Evolutionary conservation across 768 basidiomycete genomes (phyloP).

Genomic region (Sarcodon sp.): DNA sequence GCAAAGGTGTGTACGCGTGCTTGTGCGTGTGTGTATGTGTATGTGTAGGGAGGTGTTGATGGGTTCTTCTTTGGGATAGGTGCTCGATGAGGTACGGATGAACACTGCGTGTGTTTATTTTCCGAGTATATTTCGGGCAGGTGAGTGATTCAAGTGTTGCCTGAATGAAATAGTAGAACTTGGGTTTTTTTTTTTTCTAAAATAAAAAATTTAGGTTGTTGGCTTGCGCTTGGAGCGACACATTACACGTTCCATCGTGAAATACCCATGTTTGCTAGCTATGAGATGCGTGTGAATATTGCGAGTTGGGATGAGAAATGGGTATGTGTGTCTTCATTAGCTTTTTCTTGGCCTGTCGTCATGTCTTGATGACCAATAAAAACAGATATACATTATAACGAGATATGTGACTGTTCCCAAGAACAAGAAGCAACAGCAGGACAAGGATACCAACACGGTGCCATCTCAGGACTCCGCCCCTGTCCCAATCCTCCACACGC

Average conservation of each 20-base stretch:
- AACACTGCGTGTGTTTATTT: slow-evolving; percentile 34
- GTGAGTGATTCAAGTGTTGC: background rate
- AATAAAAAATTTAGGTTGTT: slow-evolving; percentile 28
- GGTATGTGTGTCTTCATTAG: slow-evolving; percentile 27
- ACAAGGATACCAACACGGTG: background rate
- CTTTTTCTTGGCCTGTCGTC: background rate
- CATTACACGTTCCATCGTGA: slow-evolving; percentile 61
- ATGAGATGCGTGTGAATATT: slow-evolving; percentile 46
- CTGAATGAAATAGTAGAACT: background rate
- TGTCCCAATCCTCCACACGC: slow-evolving; percentile 21
- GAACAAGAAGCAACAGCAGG: slow-evolving; percentile 9
- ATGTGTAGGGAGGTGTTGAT: background rate
- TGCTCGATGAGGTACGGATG: slow-evolving; percentile 25
- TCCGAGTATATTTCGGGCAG: slow-evolving; percentile 37
- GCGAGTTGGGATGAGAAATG: slow-evolving; percentile 71
- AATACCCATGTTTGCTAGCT: slow-evolving; percentile 47
- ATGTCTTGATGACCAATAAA: background rate
- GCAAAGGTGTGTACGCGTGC: slow-evolving; percentile 37
- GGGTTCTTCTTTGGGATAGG: slow-evolving; percentile 8
- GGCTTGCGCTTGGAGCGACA: slow-evolving; percentile 47
- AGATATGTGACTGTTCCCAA: slow-evolving; percentile 49
- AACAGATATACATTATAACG: slow-evolving; percentile 46
- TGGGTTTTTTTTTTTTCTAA: background rate
- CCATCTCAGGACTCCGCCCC: slow-evolving; percentile 9
- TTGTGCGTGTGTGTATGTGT: background rate